Percentiles rank a stretch among this genome's conserved stretches.
These are phyloP conservation scores for Leccinum incarnatum DNA, from an alignment of 768 basidiomycete species.

Conservation along the genomic window DNA sequence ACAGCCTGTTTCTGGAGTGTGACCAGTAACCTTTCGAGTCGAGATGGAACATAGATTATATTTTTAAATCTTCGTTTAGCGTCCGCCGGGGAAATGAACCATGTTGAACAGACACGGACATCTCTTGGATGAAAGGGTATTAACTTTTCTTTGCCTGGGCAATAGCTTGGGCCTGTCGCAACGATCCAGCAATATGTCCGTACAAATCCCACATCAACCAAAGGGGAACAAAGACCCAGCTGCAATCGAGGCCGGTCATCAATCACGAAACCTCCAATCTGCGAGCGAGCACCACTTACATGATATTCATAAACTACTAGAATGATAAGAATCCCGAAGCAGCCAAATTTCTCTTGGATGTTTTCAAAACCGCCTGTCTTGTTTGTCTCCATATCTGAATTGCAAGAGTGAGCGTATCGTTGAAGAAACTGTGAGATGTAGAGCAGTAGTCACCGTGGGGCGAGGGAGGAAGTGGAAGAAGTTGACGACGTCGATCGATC, in stretches of 20 bases:
- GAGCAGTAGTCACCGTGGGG: too few relatives aligned
- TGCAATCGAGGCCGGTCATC: slow-evolving; percentile 28
- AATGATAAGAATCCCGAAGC: too few relatives aligned
- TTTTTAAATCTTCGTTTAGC: not conserved
- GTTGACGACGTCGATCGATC: too few relatives aligned
- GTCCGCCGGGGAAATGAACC: not conserved
- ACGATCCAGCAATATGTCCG: slow-evolving; percentile 57
- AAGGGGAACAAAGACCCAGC: slow-evolving; percentile 79
- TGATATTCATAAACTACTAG: slow-evolving; percentile 71
- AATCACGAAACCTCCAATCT: not conserved
- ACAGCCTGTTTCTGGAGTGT: not conserved
- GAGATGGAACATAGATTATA: not conserved
- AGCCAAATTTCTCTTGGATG: too few relatives aligned
- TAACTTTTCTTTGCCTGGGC: slow-evolving; percentile 38
- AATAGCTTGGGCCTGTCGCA: slow-evolving; percentile 42
- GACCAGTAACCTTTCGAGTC: not conserved
- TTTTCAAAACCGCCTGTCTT: too few relatives aligned
- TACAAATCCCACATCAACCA: slow-evolving; percentile 81
- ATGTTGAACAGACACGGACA: not conserved
- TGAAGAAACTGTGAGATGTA: too few relatives aligned
- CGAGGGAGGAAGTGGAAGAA: too few relatives aligned
- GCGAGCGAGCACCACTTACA: slow-evolving; percentile 46
- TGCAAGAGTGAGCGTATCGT: too few relatives aligned
- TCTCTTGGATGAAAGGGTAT: not conserved
- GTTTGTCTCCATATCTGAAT: too few relatives aligned